Conservation (phyloP, 257 asterid species). For the Nicotiana obtusifolia region DNA sequence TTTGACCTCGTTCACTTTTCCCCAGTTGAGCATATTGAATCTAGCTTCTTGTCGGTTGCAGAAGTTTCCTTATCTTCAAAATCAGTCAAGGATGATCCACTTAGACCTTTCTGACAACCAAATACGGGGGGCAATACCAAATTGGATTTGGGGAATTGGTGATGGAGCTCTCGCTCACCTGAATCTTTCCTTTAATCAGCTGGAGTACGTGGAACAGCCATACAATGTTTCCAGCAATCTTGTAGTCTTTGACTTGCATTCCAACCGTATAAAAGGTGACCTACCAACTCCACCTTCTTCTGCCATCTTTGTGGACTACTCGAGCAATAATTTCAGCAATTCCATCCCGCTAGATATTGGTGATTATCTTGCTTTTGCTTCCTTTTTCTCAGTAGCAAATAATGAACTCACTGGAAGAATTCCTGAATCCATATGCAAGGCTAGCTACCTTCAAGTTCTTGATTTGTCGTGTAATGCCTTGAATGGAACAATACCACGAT, state of each 20-base stretch:
- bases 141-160: conserved; percentile 51
- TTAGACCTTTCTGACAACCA: conserved; percentile 44
- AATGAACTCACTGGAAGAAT: conserved; percentile 30
- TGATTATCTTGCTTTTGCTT: not conserved
- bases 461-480: conserved; percentile 37
- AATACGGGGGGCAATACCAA: conserved; percentile 41
- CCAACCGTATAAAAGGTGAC: conserved; percentile 26
- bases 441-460: conserved; percentile 28
- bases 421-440: conserved; percentile 37
- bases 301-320: conserved; percentile 33
- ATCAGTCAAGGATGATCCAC: conserved; percentile 12
- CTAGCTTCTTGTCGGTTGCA: conserved; percentile 50
- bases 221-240: not conserved
- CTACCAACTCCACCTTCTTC: conserved; percentile 28
- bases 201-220: conserved; percentile 34
- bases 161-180: conserved; percentile 8
- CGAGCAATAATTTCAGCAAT: conserved; percentile 36
- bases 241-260: conserved; percentile 24
- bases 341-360: conserved; percentile 34
- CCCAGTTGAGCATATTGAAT: conserved; percentile 21
- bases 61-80: conserved; percentile 30
- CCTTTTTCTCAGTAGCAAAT: conserved; percentile 30
- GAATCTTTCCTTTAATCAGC: conserved; percentile 41
- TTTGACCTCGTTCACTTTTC: conserved; percentile 10
- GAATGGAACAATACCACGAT: conserved; percentile 34